phyloP scores from a whole-genome alignment of 2,329 filamentous ascomycete genomes.

The Alternaria longipes region DNA sequence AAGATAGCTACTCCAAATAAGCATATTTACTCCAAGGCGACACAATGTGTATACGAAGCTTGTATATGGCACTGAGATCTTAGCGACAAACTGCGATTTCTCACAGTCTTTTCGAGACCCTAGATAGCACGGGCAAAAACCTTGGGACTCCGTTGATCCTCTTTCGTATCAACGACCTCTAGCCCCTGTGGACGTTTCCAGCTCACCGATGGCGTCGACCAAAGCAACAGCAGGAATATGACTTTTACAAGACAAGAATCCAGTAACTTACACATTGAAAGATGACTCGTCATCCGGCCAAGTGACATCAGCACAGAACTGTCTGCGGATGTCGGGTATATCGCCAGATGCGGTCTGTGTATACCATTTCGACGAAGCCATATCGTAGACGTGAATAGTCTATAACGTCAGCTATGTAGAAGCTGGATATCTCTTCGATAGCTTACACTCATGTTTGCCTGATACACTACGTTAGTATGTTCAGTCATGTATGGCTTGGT shows the following conservation, averaged over 20 bases:
- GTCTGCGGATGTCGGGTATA: slow-evolving; percentile 62
- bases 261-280: slow-evolving; percentile 67
- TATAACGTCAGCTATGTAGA: slow-evolving; percentile 44
- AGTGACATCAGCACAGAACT: slow-evolving; percentile 69
- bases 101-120: not conserved
- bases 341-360: slow-evolving; percentile 65
- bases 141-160: not conserved
- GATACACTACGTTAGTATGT: slow-evolving; percentile 6
- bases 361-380: slow-evolving; percentile 68
- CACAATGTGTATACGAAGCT: not conserved
- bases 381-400: slow-evolving; percentile 68
- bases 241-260: not conserved
- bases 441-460: slow-evolving; percentile 51
- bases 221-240: not conserved
- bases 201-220: not conserved
- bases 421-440: not conserved
- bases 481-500: slow-evolving; percentile 5
- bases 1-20: slow-evolving; percentile 59
- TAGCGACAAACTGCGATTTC: not conserved
- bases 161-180: not conserved
- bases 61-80: not conserved
- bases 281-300: slow-evolving; percentile 68
- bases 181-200: not conserved
- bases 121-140: not conserved
- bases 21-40: not conserved